These are phyloP conservation scores for Russula sp. DNA, from an alignment of 768 basidiomycete genomes.

Conservation along the genomic window DNA sequence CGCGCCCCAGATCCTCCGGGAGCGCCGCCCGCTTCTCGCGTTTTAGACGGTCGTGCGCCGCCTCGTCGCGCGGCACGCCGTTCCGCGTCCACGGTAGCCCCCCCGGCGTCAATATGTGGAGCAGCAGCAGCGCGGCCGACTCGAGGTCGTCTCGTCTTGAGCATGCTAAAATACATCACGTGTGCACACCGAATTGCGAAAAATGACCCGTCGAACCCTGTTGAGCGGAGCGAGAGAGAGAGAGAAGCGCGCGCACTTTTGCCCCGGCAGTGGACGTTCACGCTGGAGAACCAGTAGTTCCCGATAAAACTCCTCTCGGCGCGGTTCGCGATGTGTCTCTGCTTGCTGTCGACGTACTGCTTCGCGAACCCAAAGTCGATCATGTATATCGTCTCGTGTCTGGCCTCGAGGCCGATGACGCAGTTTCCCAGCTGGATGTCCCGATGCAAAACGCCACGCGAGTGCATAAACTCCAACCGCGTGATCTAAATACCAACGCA, in stretches of 20 bases:
- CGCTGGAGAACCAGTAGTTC: slow-evolving; percentile 80
- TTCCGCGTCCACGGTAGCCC: slow-evolving; percentile 76
- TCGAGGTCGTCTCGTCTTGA: slow-evolving; percentile 77
- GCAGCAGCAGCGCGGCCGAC: slow-evolving; percentile 71
- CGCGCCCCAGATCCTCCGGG: slow-evolving; percentile 62
- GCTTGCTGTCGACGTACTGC: slow-evolving; percentile 58
- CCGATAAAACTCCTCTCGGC: slow-evolving; percentile 68
- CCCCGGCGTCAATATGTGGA: slow-evolving; percentile 70
- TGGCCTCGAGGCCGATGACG: slow-evolving; percentile 53
- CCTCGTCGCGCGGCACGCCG: slow-evolving; percentile 68
- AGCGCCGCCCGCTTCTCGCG: slow-evolving; percentile 54
- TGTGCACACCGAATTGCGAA: no score
- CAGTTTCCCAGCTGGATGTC: slow-evolving; percentile 80
- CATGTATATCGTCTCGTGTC: slow-evolving; percentile 64
- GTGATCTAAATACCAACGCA: slow-evolving; percentile 43
- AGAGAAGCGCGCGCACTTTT: slow-evolving; percentile 42
- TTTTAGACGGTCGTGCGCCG: slow-evolving; percentile 56
- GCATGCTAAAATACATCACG: slow-evolving; percentile 44
- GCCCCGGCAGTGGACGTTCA: slow-evolving; percentile 71
- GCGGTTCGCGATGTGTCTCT: slow-evolving; percentile 66
- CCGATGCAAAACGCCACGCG: slow-evolving; percentile 64
- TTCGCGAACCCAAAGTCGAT: slow-evolving; percentile 86
- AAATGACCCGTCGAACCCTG: not conserved
- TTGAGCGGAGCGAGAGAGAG: slow-evolving; percentile 1
- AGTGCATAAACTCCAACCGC: slow-evolving; percentile 72